Conservation (phyloP, 257 asterid species). For the Verbascum thapsus region DNA sequence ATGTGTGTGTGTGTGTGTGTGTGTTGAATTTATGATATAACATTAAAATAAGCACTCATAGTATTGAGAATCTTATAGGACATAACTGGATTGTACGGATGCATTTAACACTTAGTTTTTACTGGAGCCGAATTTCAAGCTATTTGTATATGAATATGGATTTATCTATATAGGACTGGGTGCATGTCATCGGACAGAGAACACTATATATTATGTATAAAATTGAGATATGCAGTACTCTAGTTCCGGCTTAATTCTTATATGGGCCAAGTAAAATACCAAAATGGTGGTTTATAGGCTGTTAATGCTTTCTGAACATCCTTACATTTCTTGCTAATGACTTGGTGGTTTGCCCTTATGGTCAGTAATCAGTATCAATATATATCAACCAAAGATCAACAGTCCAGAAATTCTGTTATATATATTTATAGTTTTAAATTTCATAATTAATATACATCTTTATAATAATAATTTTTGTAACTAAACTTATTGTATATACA, state of each 20-base stretch:
- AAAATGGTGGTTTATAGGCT: not conserved
- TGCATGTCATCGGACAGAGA: not conserved
- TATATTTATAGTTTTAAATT: no score
- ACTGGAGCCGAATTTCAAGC: not conserved
- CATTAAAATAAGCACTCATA: no score
- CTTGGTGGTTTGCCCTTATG: not conserved
- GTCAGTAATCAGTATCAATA: not conserved
- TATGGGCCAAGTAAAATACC: not conserved
- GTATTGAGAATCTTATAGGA: not conserved
- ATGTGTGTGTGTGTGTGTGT: no score
- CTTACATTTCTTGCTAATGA: not conserved
- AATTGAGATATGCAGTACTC: not conserved
- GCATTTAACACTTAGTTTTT: not conserved
- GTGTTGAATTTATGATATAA: no score
- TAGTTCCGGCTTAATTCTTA: not conserved
- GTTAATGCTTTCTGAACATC: not conserved
- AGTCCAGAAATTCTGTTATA: no score
- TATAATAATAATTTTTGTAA: no score
- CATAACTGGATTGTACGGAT: not conserved
- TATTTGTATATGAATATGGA: not conserved
- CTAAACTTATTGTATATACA: no score
- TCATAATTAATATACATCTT: no score
- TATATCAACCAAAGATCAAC: no score
- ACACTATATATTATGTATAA: not conserved
- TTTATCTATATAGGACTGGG: not conserved